Conservation (phyloP, 345 rosid genomes). For the Eucalyptus polyanthemos region DNA sequence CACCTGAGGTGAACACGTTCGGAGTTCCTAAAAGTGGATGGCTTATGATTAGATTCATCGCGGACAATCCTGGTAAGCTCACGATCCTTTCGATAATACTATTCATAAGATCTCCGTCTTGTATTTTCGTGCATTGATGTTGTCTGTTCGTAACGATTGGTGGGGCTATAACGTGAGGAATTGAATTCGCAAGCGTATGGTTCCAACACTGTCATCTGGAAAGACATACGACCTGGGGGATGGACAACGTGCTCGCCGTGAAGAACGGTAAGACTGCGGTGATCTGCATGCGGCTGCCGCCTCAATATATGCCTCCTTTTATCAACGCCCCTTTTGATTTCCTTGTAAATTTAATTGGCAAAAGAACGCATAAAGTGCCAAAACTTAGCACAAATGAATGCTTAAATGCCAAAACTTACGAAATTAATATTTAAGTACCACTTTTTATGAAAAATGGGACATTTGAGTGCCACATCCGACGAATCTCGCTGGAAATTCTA, state of each 20-base stretch:
- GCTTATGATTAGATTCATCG: conserved; percentile 10
- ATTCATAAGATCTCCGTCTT: no score
- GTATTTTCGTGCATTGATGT: neutral
- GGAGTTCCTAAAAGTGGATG: conserved; percentile 13
- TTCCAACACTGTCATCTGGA: neutral
- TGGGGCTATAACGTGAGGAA: neutral
- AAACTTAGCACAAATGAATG: rapidly evolving
- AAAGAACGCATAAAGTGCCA: rapidly evolving
- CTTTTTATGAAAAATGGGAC: rapidly evolving
- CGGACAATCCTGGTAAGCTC: conserved; percentile 16
- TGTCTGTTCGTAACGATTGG: neutral
- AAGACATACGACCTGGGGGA: neutral
- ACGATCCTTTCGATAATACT: neutral
- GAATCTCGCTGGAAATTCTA: rapidly evolving
- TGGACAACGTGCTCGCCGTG: neutral
- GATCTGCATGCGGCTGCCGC: neutral
- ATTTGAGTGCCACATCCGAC: rapidly evolving
- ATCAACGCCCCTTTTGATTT: neutral
- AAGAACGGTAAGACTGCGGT: neutral
- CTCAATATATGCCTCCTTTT: neutral
- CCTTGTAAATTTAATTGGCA: neutral
- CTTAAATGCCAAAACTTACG: no score
- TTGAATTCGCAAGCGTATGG: neutral
- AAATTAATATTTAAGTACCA: rapidly evolving
- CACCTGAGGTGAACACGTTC: conserved; percentile 19